Percentiles rank a stretch among this genome's conserved stretches.
Evolutionary conservation across 2,329 filamentous ascomycete genomes (phyloP).

Genomic region (Epichloe gansuensis): DNA sequence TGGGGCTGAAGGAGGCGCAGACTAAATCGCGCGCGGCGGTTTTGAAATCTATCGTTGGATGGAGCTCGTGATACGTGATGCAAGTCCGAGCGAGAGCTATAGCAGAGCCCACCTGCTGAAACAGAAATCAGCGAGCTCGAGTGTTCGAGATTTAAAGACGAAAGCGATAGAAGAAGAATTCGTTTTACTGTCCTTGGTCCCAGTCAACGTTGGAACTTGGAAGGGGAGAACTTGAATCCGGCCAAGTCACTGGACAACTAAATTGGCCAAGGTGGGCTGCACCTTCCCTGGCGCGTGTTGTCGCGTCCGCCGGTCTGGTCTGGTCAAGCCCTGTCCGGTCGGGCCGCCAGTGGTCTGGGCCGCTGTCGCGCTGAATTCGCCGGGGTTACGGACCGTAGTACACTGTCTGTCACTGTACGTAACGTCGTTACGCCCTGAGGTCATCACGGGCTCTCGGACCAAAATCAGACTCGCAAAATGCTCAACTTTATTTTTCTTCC

Average conservation of each 20-base stretch:
- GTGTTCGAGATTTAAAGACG: no score
- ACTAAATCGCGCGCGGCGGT: background rate
- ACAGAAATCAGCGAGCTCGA: background rate
- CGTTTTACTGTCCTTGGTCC: background rate
- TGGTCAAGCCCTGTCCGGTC: background rate
- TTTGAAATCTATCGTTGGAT: background rate
- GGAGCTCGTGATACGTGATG: background rate
- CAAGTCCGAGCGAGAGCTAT: background rate
- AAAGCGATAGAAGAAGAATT: background rate
- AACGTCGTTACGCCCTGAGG: no score
- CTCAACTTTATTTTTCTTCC: no score
- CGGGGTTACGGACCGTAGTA: no score
- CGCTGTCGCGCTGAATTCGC: no score
- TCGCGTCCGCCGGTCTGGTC: background rate
- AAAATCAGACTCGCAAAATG: no score
- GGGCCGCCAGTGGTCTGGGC: no score
- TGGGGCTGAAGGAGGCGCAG: background rate
- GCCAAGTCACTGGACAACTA: background rate
- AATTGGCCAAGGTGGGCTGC: background rate
- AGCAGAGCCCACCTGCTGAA: background rate
- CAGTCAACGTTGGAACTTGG: background rate
- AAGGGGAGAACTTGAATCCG: no score
- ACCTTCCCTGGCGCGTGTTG: background rate
- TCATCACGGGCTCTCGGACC: no score
- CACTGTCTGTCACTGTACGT: no score